A percentile compares a stretch with the other conserved stretches of the same genome.
Conservation (phyloP, 2,329 filamentous ascomycete genomes). For the Xylaria sp. region DNA sequence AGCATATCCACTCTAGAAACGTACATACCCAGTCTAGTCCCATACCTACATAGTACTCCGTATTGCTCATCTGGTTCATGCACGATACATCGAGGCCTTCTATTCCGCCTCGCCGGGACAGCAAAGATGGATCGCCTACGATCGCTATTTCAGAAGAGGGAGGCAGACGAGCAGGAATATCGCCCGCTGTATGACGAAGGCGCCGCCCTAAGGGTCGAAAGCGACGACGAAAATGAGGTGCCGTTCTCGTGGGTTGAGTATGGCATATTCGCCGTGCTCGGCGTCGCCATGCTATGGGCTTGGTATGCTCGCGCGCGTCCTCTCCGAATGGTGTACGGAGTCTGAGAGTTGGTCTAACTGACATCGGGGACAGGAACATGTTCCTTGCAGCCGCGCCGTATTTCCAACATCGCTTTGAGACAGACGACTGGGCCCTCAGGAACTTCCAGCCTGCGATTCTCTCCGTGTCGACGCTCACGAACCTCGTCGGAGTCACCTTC, state of each 20-base stretch:
- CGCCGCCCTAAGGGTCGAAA: conserved; percentile 33
- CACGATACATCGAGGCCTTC: conserved; percentile 11
- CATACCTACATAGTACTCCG: no score
- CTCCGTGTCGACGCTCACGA: conserved; percentile 85
- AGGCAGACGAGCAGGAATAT: conserved; percentile 50
- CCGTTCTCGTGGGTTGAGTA: conserved; percentile 90
- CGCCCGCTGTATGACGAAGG: conserved; percentile 50
- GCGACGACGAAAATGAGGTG: conserved; percentile 52
- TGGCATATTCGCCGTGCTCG: conserved; percentile 83
- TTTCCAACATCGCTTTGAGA: conserved; percentile 83
- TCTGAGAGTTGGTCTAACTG: conserved; percentile 22
- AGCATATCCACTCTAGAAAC: conserved; percentile 8
- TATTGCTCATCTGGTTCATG: conserved; percentile 18
- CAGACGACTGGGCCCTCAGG: conserved; percentile 74
- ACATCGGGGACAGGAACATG: conserved; percentile 79
- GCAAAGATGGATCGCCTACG: conserved; percentile 55
- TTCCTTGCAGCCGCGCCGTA: conserved; percentile 95
- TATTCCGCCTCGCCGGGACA: conserved; percentile 11
- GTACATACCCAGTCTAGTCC: background rate
- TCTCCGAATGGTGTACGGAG: conserved; percentile 1
- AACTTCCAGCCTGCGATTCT: conserved; percentile 93
- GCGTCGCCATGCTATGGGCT: conserved; percentile 96
- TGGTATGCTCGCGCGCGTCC: conserved; percentile 70
- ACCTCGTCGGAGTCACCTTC: conserved; percentile 78
- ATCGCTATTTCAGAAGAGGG: conserved; percentile 51